Percentiles rank a stretch among this genome's conserved stretches.
Conservation (phyloP, 1,284 basidiomycete species). For the Ceratobasidium papillatum region DNA sequence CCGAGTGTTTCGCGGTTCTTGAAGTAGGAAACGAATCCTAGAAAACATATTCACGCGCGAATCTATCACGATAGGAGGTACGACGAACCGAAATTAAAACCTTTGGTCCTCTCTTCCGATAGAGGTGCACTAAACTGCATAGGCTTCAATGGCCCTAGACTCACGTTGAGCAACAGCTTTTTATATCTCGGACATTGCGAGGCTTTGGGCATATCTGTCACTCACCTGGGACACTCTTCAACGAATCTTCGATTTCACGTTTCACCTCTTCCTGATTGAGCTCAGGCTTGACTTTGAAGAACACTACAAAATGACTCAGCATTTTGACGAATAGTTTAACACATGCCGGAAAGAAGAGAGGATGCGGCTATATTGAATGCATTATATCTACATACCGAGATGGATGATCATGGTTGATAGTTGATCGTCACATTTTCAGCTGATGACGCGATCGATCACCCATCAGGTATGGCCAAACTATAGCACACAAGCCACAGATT, state of each 20-base stretch:
- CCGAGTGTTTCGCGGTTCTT: not conserved
- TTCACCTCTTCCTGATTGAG: not conserved
- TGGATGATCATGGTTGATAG: constrained; percentile 11
- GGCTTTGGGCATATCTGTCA: no score
- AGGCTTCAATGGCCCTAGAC: not conserved
- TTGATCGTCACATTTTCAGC: not conserved
- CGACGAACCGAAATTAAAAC: not conserved
- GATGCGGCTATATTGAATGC: not conserved
- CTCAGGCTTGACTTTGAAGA: not conserved
- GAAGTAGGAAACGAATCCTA: constrained; percentile 3
- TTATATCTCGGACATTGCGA: no score
- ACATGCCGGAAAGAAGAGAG: not conserved
- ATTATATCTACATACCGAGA: not conserved
- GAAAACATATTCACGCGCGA: not conserved
- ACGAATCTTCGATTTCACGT: not conserved
- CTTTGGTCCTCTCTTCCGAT: not conserved
- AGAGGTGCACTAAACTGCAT: constrained; percentile 4
- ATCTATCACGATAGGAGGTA: no score
- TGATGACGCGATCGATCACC: not conserved
- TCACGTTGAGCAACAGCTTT: no score
- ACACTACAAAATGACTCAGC: not conserved
- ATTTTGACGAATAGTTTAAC: no score
- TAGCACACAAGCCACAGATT: no score
- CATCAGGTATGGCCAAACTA: not conserved
- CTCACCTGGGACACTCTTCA: constrained; percentile 1